Conservation (phyloP, 129 eudicot genomes). For the Lactuca saligna region DNA sequence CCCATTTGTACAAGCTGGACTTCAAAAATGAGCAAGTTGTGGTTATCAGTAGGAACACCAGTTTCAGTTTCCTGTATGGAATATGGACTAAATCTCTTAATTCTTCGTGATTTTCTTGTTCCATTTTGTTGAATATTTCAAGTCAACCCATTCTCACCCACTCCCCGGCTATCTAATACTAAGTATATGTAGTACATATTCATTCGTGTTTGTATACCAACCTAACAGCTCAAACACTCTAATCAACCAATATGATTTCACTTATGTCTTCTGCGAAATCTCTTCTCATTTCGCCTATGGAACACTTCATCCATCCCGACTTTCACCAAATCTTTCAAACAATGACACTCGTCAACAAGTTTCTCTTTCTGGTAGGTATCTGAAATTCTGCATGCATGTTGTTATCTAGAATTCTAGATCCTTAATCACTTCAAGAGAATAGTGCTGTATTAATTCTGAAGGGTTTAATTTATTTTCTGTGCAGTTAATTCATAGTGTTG, state of each 20-base stretch:
- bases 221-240: neutral
- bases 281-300: constrained; percentile 24
- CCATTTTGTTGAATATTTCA: neutral
- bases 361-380: constrained; percentile 51
- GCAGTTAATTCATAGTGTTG: constrained; percentile 53
- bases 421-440: neutral
- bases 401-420: neutral
- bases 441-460: neutral
- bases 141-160: neutral
- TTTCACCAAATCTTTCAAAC: constrained; percentile 40
- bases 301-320: constrained; percentile 41
- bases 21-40: neutral
- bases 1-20: neutral
- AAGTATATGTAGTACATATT: neutral
- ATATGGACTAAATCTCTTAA: too few species aligned
- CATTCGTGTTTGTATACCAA: neutral
- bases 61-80: neutral
- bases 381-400: neutral
- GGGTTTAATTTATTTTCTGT: neutral
- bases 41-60: neutral
- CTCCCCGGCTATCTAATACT: neutral
- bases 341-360: constrained; percentile 45
- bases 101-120: neutral
- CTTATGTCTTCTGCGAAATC: constrained; percentile 9
- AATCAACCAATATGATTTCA: constrained; percentile 25